Conservation (phyloP, 2,329 filamentous ascomycete genomes). For the Hypoxylon sp. region DNA sequence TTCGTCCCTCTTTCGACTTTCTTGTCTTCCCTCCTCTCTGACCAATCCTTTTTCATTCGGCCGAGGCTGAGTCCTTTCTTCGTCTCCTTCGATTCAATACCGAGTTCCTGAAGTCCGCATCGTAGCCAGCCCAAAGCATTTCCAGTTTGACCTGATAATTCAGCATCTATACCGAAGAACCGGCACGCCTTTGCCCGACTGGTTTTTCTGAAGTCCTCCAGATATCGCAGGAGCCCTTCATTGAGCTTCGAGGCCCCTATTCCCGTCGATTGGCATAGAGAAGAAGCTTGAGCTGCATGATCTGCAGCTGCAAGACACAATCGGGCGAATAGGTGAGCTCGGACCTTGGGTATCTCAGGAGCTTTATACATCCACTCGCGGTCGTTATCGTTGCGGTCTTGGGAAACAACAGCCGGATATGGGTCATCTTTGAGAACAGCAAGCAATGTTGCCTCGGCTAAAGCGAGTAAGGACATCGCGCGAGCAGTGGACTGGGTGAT, state of each 20-base stretch:
- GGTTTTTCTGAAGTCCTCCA: conserved; percentile 80
- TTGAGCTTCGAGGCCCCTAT: conserved; percentile 68
- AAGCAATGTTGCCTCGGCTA: conserved; percentile 90
- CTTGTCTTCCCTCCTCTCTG: conserved; percentile 83
- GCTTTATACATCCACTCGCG: conserved; percentile 98
- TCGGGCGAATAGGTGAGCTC: conserved; percentile 88
- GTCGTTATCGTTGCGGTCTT: conserved; percentile 85
- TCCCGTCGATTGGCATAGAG: conserved; percentile 62
- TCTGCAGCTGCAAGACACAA: conserved; percentile 90
- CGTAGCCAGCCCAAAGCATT: conserved; percentile 89
- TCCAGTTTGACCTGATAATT: conserved; percentile 84
- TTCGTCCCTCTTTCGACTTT: conserved; percentile 79
- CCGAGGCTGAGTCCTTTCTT: conserved; percentile 67
- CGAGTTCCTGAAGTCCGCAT: conserved; percentile 82
- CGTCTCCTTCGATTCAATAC: conserved; percentile 67
- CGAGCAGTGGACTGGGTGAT: conserved; percentile 67
- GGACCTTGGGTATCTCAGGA: conserved; percentile 88
- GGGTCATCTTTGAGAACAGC: conserved; percentile 95
- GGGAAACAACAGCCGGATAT: conserved; percentile 85
- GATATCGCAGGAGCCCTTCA: conserved; percentile 78
- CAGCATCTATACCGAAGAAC: conserved; percentile 92
- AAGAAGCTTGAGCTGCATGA: conserved; percentile 81
- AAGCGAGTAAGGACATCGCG: conserved; percentile 75
- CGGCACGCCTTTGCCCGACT: conserved; percentile 88
- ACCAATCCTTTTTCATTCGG: conserved; percentile 76